Conservation (phyloP, 176 grass and related monocot genomes). For the Lolium rigidum region DNA sequence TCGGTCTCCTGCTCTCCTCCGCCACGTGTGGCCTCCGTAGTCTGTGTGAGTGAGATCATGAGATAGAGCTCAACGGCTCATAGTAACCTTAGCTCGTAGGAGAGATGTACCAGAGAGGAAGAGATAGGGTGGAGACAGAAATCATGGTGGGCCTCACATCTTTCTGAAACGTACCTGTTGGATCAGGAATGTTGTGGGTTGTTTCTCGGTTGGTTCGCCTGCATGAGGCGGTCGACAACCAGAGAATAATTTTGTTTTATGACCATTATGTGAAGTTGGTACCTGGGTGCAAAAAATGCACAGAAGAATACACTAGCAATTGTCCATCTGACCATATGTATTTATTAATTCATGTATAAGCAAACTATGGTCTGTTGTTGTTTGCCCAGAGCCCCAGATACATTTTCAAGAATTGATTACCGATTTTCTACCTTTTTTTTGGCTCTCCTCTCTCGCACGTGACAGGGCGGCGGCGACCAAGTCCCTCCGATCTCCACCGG, state of each 20-base stretch:
- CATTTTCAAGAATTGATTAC: conserved; percentile 16
- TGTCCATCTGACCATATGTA: not conserved
- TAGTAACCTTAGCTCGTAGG: not conserved
- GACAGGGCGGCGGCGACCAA: too few relatives aligned
- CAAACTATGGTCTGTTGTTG: conserved; percentile 15
- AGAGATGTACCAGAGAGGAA: not conserved
- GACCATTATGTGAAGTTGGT: not conserved
- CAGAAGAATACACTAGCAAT: conserved; percentile 5
- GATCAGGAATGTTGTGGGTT: not conserved
- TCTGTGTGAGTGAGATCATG: not conserved
- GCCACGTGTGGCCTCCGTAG: not conserved
- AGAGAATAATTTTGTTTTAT: not conserved
- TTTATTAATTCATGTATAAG: conserved; percentile 16
- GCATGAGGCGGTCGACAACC: not conserved
- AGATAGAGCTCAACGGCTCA: not conserved
- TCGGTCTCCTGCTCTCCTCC: not conserved
- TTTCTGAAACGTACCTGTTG: not conserved
- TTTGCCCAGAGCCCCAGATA: not conserved
- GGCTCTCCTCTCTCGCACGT: too few relatives aligned
- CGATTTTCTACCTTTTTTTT: too few relatives aligned
- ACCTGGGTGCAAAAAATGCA: not conserved
- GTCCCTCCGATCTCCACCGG: too few relatives aligned
- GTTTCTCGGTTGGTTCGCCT: not conserved
- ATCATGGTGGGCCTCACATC: not conserved
- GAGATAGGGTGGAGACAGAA: not conserved